phyloP scores from a whole-genome alignment of 2,329 filamentous ascomycete species.

The Fusarium albosuccineum region DNA sequence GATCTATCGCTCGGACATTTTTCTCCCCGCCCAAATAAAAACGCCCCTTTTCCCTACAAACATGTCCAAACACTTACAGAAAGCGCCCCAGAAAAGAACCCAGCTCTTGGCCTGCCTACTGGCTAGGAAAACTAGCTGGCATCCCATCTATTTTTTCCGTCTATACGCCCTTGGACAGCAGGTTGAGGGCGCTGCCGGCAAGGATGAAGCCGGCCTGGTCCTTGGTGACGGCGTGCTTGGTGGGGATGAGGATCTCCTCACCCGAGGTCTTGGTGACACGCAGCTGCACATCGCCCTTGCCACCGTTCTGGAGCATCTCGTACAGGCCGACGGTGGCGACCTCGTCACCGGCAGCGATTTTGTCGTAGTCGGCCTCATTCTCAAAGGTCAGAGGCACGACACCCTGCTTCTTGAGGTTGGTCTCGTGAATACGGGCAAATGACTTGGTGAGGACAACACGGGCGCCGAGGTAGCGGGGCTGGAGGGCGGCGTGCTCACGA shows the following conservation, averaged over 20 bases:
- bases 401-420: constrained; percentile 97
- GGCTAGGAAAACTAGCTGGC: background rate
- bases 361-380: constrained; percentile 88
- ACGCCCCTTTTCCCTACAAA: constrained; percentile 41
- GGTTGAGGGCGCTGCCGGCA: constrained; percentile 92
- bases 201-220: constrained; percentile 95
- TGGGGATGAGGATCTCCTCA: constrained; percentile 76
- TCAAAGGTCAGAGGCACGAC: constrained; percentile 94
- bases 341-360: constrained; percentile 84
- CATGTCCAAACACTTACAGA: constrained; percentile 28
- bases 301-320: constrained; percentile 82
- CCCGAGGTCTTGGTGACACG: constrained; percentile 73
- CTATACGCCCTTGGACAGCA: constrained; percentile 75
- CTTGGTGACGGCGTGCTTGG: constrained; percentile 88
- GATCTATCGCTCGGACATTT: constrained; percentile 46
- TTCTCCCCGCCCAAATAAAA: constrained; percentile 37
- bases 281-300: constrained; percentile 81
- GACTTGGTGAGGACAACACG: constrained; percentile 87
- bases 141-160: background rate
- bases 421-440: constrained; percentile 94
- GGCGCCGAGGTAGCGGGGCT: constrained; percentile 90
- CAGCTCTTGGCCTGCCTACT: constrained; percentile 4
- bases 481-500: constrained; percentile 89
- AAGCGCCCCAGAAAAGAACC: constrained; percentile 8
- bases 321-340: constrained; percentile 86